Percentiles rank a stretch among this genome's conserved stretches.
phyloP scores from a whole-genome alignment of 352 stramenopile genomes.

The Globisporangium barbulae region DNA sequence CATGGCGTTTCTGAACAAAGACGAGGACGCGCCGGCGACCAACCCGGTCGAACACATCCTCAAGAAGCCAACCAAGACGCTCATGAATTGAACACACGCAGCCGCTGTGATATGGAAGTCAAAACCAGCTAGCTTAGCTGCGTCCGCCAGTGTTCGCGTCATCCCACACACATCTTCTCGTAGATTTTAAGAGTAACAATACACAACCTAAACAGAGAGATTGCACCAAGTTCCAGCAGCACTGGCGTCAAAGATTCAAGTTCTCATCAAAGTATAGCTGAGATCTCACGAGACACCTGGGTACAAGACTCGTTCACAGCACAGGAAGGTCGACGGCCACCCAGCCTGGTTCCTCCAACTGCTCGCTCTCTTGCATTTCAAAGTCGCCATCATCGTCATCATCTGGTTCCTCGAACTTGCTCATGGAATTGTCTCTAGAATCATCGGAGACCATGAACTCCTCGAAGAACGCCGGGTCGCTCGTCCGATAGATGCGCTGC shows the following conservation, averaged over 20 bases:
- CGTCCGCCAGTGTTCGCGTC: neutral
- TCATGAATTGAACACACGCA: neutral
- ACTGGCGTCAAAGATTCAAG: neutral
- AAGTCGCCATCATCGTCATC: neutral
- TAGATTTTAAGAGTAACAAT: constrained; percentile 9
- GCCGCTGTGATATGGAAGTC: neutral
- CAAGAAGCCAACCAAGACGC: constrained; percentile 25
- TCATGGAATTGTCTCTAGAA: neutral
- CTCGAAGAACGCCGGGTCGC: neutral
- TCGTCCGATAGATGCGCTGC: neutral
- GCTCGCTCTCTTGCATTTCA: neutral
- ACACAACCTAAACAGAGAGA: neutral
- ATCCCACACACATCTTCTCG: neutral
- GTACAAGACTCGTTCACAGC: neutral
- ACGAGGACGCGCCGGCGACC: constrained; percentile 39
- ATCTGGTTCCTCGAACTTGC: neutral
- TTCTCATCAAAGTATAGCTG: neutral
- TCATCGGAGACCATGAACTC: neutral
- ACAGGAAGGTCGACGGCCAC: neutral
- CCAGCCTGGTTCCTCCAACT: neutral
- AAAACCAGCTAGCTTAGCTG: neutral
- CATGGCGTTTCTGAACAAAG: constrained; percentile 74
- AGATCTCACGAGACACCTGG: neutral
- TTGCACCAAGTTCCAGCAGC: neutral
- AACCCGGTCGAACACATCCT: constrained; percentile 58